These are phyloP conservation scores for Elsinoe australis DNA, from an alignment of 2,329 filamentous ascomycete genomes.

Conservation along the genomic window DNA sequence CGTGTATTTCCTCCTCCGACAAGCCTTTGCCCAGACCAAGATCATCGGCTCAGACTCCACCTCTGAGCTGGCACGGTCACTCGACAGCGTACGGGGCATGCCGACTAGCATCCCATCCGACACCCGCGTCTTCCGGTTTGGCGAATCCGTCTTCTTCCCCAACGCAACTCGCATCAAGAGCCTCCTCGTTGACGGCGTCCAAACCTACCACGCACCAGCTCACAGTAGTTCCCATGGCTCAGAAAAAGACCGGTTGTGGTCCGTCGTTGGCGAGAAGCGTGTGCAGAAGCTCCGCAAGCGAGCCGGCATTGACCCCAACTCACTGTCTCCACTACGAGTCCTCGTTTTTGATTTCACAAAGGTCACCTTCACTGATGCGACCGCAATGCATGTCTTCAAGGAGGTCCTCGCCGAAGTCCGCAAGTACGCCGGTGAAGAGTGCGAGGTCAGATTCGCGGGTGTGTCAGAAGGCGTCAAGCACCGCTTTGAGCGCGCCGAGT, in stretches of 20 bases:
- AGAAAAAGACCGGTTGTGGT: conserved; percentile 46
- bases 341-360: conserved; percentile 48
- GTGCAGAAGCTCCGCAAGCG: conserved; percentile 41
- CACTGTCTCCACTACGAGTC: conserved; percentile 37
- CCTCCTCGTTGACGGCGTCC: conserved; percentile 44
- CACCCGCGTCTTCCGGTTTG: conserved; percentile 50
- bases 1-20: conserved; percentile 49
- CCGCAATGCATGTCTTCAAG: conserved; percentile 44
- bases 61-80: conserved; percentile 19
- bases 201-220: conserved; percentile 39
- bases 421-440: conserved; percentile 42
- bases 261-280: conserved; percentile 44
- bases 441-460: conserved; percentile 45
- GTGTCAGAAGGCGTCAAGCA: conserved; percentile 37
- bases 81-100: conserved; percentile 17
- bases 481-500: conserved; percentile 22
- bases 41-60: conserved; percentile 20
- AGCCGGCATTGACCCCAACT: conserved; percentile 30
- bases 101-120: conserved; percentile 36
- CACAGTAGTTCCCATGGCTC: conserved; percentile 33
- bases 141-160: conserved; percentile 53
- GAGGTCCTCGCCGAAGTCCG: conserved; percentile 44
- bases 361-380: conserved; percentile 49
- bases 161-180: conserved; percentile 51
- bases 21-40: conserved; percentile 47